Percentiles rank a stretch among this genome's conserved stretches.
Conservation (phyloP, 495 filamentous ascomycete genomes). For the Talaromyces proteolyticus region DNA sequence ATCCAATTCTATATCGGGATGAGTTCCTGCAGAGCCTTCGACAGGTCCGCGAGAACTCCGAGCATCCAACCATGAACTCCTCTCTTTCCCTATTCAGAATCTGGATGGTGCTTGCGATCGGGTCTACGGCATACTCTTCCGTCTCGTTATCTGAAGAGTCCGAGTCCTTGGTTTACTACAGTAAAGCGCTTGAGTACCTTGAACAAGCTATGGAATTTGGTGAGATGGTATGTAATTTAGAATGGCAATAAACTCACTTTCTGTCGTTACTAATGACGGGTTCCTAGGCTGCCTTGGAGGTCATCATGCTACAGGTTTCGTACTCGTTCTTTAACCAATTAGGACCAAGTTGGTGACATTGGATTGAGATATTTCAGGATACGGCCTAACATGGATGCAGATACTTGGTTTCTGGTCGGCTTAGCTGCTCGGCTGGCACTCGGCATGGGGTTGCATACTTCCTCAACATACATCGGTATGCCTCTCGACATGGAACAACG, state of each 20-base stretch:
- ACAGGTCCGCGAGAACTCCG: too few species aligned
- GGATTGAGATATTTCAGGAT: not conserved
- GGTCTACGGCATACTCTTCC: constrained; percentile 29
- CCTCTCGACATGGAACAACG: constrained; percentile 21
- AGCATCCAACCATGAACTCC: too few species aligned
- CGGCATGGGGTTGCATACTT: constrained; percentile 26
- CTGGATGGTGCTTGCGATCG: too few species aligned
- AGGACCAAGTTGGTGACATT: constrained; percentile 27
- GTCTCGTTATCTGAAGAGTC: constrained; percentile 31
- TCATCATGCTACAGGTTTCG: constrained; percentile 34
- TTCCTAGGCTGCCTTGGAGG: constrained; percentile 26
- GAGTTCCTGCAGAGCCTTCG: too few species aligned
- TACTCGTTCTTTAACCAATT: constrained; percentile 36
- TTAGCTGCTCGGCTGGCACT: constrained; percentile 26
- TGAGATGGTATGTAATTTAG: constrained; percentile 20
- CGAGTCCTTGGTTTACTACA: constrained; percentile 27
- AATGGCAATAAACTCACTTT: not conserved
- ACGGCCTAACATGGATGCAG: constrained; percentile 4
- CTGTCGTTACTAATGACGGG: not conserved
- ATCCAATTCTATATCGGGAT: too few species aligned
- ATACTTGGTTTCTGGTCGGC: constrained; percentile 29
- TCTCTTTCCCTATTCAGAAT: too few species aligned
- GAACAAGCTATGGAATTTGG: constrained; percentile 28
- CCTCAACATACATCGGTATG: constrained; percentile 16
- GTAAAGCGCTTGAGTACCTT: constrained; percentile 31